phyloP scores from a whole-genome alignment of 352 stramenopile genomes.

The Pythium coloratum region DNA sequence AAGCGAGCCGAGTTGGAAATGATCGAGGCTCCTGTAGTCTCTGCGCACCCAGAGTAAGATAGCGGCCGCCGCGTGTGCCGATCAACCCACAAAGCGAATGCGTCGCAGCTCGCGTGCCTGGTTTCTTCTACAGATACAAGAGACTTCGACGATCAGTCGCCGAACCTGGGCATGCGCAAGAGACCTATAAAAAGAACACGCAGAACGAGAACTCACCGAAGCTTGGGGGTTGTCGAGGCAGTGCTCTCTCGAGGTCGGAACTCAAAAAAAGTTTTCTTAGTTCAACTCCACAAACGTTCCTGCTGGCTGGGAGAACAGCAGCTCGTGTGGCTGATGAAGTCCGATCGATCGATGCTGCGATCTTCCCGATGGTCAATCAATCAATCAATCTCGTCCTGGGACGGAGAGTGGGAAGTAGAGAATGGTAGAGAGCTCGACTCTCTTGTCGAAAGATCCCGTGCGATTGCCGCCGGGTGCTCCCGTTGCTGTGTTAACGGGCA shows the following conservation, averaged over 20 bases:
- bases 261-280: not conserved
- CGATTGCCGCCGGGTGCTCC: not conserved
- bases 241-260: not conserved
- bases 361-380: not conserved
- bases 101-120: not conserved
- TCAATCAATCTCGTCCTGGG: not conserved
- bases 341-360: not conserved
- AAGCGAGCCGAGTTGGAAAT: constrained; percentile 3
- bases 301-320: not conserved
- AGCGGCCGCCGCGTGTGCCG: not conserved
- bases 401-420: constrained; percentile 1
- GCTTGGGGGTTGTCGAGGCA: not conserved
- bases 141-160: constrained; percentile 30
- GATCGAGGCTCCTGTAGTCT: not conserved
- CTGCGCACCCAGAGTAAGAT: not conserved
- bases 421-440: not conserved
- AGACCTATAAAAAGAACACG: constrained; percentile 1
- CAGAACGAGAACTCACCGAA: not conserved
- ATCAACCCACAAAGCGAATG: constrained; percentile 6
- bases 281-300: not conserved
- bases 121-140: constrained; percentile 26
- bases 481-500: not conserved
- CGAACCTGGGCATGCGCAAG: constrained; percentile 12
- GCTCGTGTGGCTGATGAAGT: not conserved
- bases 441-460: not conserved